These are phyloP conservation scores for Iberis amara DNA, from an alignment of 441 rosid genomes.

Conservation along the genomic window DNA sequence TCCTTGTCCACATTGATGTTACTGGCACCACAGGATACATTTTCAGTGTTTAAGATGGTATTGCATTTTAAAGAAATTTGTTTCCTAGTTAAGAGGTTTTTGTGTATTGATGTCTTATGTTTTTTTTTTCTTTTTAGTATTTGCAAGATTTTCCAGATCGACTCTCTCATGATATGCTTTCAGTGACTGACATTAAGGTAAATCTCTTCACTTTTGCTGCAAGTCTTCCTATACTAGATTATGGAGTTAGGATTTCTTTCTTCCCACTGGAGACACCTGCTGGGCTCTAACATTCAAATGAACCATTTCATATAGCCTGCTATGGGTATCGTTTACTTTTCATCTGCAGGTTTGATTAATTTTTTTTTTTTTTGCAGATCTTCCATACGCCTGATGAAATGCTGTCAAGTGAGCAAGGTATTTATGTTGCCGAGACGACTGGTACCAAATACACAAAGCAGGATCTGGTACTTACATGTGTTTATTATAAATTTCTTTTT, in stretches of 20 bases:
- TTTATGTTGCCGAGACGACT: constrained; percentile 81
- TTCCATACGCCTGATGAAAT: constrained; percentile 85
- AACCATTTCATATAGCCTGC: constrained; percentile 7
- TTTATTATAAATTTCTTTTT: constrained; percentile 13
- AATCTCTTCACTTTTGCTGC: constrained; percentile 14
- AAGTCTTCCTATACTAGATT: constrained; percentile 1
- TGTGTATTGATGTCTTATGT: constrained; percentile 28
- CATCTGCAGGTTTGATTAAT: constrained; percentile 13
- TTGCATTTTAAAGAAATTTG: constrained; percentile 7
- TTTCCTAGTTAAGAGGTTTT: constrained; percentile 3
- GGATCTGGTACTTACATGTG: constrained; percentile 45
- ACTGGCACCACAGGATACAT: constrained; percentile 64
- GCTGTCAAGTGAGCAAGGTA: constrained; percentile 86
- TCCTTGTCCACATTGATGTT: constrained; percentile 82
- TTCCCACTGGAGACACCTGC: not conserved
- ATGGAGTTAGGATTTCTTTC: constrained; percentile 3
- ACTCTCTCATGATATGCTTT: constrained; percentile 72
- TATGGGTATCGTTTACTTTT: constrained; percentile 6
- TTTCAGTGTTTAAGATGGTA: constrained; percentile 78
- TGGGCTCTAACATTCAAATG: not conserved
- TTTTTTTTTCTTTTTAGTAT: constrained; percentile 46
- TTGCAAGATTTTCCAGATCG: constrained; percentile 65
- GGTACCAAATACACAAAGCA: constrained; percentile 64
- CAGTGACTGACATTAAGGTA: constrained; percentile 79
- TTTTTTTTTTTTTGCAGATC: constrained; percentile 36